A percentile compares a stretch with the other conserved stretches of the same genome.
Conservation (phyloP, 1,284 basidiomycete species). For the Leccinum subrobustum region DNA sequence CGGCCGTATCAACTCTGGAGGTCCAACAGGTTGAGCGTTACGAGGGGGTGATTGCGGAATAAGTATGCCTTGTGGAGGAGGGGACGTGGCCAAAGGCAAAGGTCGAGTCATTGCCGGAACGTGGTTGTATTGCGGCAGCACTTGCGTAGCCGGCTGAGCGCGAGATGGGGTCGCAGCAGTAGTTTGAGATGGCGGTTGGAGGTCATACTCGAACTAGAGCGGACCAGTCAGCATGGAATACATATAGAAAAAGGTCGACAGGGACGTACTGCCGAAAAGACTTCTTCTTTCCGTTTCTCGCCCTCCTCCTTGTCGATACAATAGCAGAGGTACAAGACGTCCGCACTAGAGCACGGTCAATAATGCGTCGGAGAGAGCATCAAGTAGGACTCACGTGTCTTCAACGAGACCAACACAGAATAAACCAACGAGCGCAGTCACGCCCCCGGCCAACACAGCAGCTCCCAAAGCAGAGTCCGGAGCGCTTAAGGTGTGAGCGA, state of each 20-base stretch:
- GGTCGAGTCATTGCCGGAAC: constrained; percentile 7
- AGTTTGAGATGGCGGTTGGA: constrained; percentile 35
- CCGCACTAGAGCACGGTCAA: constrained; percentile 45
- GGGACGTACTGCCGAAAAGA: constrained; percentile 66
- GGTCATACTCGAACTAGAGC: constrained; percentile 44
- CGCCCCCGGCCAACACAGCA: no score
- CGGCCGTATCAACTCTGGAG: constrained; percentile 17
- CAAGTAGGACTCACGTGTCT: constrained; percentile 49
- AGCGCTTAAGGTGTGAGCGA: no score
- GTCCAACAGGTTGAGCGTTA: constrained; percentile 8
- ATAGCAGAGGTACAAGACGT: constrained; percentile 86
- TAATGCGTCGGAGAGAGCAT: neutral
- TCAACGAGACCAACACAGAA: no score
- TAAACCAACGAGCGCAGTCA: no score
- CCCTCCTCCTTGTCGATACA: constrained; percentile 82
- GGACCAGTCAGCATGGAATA: constrained; percentile 8
- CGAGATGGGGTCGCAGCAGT: constrained; percentile 3
- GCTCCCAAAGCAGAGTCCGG: no score
- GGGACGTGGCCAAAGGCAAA: constrained; percentile 11
- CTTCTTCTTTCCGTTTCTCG: constrained; percentile 60
- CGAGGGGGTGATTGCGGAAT: constrained; percentile 16
- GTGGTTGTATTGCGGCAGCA: constrained; percentile 10
- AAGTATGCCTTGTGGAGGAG: constrained; percentile 16
- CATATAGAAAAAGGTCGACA: neutral
- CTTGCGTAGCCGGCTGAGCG: constrained; percentile 8